Evolutionary conservation across 495 filamentous ascomycete genomes (phyloP).

Genomic region (Thermochaetoides thermophila): DNA sequence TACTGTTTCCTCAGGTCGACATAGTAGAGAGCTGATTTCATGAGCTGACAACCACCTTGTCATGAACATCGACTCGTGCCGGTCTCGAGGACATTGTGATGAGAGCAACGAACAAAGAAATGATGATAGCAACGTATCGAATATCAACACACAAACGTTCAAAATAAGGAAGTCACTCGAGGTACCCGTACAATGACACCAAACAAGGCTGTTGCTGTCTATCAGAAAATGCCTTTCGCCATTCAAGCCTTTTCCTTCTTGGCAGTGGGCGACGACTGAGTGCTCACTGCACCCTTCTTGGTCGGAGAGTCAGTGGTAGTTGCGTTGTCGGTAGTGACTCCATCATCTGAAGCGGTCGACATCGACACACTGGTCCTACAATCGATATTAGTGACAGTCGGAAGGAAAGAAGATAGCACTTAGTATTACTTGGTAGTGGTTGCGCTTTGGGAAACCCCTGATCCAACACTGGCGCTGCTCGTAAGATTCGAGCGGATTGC

Average conservation of each 20-base stretch:
- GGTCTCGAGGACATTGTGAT: conserved; percentile 4
- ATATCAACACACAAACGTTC: conserved; percentile 11
- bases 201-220: too few species aligned
- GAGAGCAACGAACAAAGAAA: conserved; percentile 11
- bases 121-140: conserved; percentile 16
- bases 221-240: conserved; percentile 3
- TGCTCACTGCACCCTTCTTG: conserved; percentile 35
- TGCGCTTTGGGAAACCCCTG: conserved; percentile 8
- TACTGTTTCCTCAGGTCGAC: conserved; percentile 11
- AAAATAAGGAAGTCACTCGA: conserved; percentile 14
- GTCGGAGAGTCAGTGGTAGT: conserved; percentile 38
- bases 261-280: conserved; percentile 32
- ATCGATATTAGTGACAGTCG: conserved; percentile 3
- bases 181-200: too few species aligned
- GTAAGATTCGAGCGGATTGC: conserved; percentile 8
- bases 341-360: conserved; percentile 26
- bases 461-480: conserved; percentile 6
- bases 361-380: conserved; percentile 15
- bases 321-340: conserved; percentile 29
- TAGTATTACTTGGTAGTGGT: conserved; percentile 19
- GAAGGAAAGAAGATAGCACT: conserved; percentile 2
- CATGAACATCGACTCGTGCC: conserved; percentile 1
- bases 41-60: conserved; percentile 15
- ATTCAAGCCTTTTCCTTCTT: conserved; percentile 28
- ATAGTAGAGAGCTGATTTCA: conserved; percentile 16